Conservation (phyloP, 2,329 filamentous ascomycete genomes). For the Sclerotiophoma versabilis region DNA sequence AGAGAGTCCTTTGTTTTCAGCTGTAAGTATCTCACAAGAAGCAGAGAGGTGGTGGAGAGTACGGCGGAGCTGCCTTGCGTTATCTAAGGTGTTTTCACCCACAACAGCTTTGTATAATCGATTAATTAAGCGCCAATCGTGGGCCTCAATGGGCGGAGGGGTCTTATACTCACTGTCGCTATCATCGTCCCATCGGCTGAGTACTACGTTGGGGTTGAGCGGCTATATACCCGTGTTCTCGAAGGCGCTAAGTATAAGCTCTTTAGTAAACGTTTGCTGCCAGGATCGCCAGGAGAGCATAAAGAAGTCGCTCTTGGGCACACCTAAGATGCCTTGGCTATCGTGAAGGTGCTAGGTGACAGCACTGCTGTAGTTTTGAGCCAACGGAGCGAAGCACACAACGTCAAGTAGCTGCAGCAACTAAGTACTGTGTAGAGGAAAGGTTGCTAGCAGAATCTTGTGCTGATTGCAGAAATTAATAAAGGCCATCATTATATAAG, state of each 20-base stretch:
- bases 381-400: no score
- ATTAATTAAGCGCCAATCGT: not conserved
- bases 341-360: not conserved
- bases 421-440: not conserved
- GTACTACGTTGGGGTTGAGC: not conserved
- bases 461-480: not conserved
- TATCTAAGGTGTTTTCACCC: not conserved
- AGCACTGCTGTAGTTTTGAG: not conserved
- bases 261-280: not conserved
- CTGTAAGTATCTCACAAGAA: not conserved
- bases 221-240: no score
- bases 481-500: not conserved
- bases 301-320: not conserved
- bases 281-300: not conserved
- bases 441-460: not conserved
- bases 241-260: no score
- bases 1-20: not conserved
- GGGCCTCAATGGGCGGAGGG: not conserved
- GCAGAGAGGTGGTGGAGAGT: not conserved
- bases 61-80: not conserved
- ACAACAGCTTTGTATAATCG: not conserved
- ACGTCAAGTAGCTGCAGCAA: not conserved
- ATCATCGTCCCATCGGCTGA: not conserved
- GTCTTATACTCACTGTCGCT: not conserved
- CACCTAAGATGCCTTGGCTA: not conserved